Percentiles rank a stretch among this genome's conserved stretches.
Conservation (phyloP, 2,329 filamentous ascomycete species). For the Eurotiales sp. region DNA sequence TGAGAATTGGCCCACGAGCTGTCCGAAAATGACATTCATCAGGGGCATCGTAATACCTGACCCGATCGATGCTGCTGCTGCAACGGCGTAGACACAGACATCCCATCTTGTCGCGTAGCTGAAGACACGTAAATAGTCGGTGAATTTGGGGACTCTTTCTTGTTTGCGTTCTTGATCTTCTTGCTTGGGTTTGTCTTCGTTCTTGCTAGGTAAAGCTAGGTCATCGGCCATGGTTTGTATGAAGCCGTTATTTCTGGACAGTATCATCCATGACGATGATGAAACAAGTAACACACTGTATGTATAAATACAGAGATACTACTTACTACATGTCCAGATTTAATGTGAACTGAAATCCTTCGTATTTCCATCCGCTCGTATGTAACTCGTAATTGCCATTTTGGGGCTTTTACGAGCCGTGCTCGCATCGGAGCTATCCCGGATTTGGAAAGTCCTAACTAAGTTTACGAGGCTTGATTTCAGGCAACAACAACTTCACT, state of each 20-base stretch:
- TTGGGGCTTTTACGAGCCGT: slow-evolving; percentile 7
- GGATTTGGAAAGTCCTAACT: too few species aligned
- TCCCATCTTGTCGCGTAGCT: slow-evolving; percentile 6
- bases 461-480: too few species aligned
- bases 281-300: too few species aligned
- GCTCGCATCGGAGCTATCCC: too few species aligned
- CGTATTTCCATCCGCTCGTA: too few species aligned
- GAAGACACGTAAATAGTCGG: slow-evolving; percentile 8
- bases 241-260: background rate
- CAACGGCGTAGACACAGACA: background rate
- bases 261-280: too few species aligned
- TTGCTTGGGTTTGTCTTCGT: background rate
- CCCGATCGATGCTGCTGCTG: slow-evolving; percentile 14
- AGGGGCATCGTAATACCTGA: slow-evolving; percentile 35
- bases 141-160: slow-evolving; percentile 2
- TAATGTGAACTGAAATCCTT: too few species aligned
- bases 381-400: slow-evolving; percentile 1
- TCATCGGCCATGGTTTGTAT: slow-evolving; percentile 6
- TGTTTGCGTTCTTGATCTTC: background rate
- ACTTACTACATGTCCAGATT: too few species aligned
- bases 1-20: slow-evolving; percentile 54
- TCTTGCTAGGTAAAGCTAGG: too few species aligned
- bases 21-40: slow-evolving; percentile 59
- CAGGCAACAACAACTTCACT: too few species aligned
- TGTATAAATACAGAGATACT: background rate